These are phyloP conservation scores for Bertia moriformis DNA, from an alignment of 2,329 filamentous ascomycete species.

Conservation along the genomic window DNA sequence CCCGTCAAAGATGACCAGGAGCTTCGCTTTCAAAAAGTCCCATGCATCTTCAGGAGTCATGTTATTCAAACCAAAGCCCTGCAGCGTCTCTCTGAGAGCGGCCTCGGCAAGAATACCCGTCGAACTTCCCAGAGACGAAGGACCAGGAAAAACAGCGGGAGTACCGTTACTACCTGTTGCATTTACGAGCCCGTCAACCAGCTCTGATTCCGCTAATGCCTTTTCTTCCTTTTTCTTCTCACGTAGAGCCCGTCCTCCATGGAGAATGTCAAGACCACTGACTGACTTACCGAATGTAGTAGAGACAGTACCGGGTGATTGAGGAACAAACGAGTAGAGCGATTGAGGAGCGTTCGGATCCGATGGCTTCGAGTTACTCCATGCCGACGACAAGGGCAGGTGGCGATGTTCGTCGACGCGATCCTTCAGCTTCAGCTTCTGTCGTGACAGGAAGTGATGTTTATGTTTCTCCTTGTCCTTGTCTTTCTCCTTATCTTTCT, in stretches of 20 bases:
- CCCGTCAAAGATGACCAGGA: slow-evolving; percentile 49
- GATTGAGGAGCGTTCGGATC: slow-evolving; percentile 49
- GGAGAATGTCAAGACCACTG: neutral
- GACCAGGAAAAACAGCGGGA: slow-evolving; percentile 14
- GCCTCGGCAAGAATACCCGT: slow-evolving; percentile 15
- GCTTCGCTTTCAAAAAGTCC: slow-evolving; percentile 48
- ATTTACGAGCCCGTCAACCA: slow-evolving; percentile 14
- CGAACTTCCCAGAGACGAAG: slow-evolving; percentile 18
- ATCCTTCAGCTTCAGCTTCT: slow-evolving; percentile 50
- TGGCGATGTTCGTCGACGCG: slow-evolving; percentile 39
- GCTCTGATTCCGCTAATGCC: slow-evolving; percentile 15
- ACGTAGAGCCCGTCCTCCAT: slow-evolving; percentile 11
- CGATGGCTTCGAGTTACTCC: slow-evolving; percentile 47
- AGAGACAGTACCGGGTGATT: slow-evolving; percentile 42
- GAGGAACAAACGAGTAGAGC: slow-evolving; percentile 50
- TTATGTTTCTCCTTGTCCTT: slow-evolving; percentile 19
- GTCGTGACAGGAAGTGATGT: slow-evolving; percentile 50
- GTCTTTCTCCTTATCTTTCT: slow-evolving; percentile 10
- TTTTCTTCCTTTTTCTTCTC: slow-evolving; percentile 41
- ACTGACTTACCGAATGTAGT: slow-evolving; percentile 14
- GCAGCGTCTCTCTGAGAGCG: slow-evolving; percentile 21
- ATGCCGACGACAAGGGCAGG: slow-evolving; percentile 47
- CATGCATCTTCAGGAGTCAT: slow-evolving; percentile 47
- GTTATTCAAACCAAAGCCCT: slow-evolving; percentile 29
- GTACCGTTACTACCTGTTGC: slow-evolving; percentile 8